A percentile compares a stretch with the other conserved stretches of the same genome.
Conservation (phyloP, 2,329 filamentous ascomycete genomes). For the Monosporascus cannonballus region DNA sequence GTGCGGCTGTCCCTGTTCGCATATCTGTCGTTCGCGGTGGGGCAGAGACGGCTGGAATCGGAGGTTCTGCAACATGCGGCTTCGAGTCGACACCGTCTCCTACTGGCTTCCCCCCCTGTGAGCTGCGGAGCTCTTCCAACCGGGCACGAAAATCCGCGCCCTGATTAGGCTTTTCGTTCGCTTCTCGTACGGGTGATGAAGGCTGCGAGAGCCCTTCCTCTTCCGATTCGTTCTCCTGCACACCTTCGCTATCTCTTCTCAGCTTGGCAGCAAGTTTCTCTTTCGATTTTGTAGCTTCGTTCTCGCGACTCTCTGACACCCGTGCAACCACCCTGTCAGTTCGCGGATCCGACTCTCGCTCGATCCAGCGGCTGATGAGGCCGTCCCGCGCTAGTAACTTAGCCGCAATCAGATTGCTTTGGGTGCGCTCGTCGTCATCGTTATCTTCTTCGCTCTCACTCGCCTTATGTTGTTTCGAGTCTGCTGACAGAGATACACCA, state of each 20-base stretch:
- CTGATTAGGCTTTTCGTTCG: slow-evolving; percentile 15
- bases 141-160: slow-evolving; percentile 31
- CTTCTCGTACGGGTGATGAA: not conserved
- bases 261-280: slow-evolving; percentile 7
- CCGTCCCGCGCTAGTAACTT: slow-evolving; percentile 5
- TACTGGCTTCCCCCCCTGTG: slow-evolving; percentile 1
- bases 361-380: slow-evolving; percentile 21
- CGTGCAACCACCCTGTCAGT: slow-evolving; percentile 3
- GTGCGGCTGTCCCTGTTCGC: slow-evolving; percentile 13
- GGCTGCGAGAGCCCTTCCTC: slow-evolving; percentile 1
- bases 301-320: not conserved
- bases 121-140: slow-evolving; percentile 21
- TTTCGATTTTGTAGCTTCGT: slow-evolving; percentile 4
- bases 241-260: slow-evolving; percentile 2
- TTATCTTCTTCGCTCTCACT: slow-evolving; percentile 7
- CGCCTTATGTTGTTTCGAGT: slow-evolving; percentile 5
- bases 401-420: not conserved
- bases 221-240: slow-evolving; percentile 2
- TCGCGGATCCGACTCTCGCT: slow-evolving; percentile 16
- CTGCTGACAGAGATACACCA: slow-evolving; percentile 5
- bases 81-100: slow-evolving; percentile 1
- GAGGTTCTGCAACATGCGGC: slow-evolving; percentile 16
- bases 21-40: slow-evolving; percentile 23
- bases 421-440: slow-evolving; percentile 2
- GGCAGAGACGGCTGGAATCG: slow-evolving; percentile 28